Percentiles rank a stretch among this genome's conserved stretches.
Conservation (phyloP, 495 filamentous ascomycete species). For the Xylaria telfairii region DNA sequence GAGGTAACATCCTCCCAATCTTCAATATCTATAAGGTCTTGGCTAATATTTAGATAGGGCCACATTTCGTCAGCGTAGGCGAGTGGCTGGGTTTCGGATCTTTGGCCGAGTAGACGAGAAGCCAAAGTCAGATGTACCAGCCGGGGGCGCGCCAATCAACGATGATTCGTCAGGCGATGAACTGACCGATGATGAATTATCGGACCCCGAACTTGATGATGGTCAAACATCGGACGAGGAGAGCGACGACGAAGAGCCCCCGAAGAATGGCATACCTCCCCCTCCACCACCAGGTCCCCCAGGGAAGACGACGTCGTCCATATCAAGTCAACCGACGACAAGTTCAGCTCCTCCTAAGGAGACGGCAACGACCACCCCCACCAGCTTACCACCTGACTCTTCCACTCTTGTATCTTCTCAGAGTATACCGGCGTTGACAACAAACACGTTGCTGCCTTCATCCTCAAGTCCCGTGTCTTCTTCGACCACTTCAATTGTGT, state of each 20-base stretch:
- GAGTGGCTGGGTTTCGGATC: not conserved
- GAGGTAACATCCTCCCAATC: not conserved
- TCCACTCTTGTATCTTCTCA: not conserved
- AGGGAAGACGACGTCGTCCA: not conserved
- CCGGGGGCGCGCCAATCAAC: not conserved
- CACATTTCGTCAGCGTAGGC: slow-evolving; percentile 3
- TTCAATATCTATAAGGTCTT: not conserved
- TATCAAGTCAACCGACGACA: not conserved
- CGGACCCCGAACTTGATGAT: not conserved
- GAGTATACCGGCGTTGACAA: not conserved
- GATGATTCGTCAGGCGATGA: slow-evolving; percentile 4
- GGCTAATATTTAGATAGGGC: not conserved
- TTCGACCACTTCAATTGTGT: not conserved
- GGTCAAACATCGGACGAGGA: slow-evolving; percentile 9
- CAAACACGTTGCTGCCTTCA: not conserved
- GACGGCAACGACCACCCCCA: not conserved
- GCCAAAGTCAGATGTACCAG: not conserved
- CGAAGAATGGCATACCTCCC: not conserved
- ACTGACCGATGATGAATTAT: not conserved
- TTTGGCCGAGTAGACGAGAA: not conserved
- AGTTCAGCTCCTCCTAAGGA: not conserved
- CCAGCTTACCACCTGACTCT: not conserved
- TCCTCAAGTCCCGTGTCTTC: not conserved
- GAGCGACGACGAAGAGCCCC: not conserved
- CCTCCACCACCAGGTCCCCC: not conserved